These are phyloP conservation scores for Prunus padus DNA, from an alignment of 306 rosid genomes.

Conservation along the genomic window DNA sequence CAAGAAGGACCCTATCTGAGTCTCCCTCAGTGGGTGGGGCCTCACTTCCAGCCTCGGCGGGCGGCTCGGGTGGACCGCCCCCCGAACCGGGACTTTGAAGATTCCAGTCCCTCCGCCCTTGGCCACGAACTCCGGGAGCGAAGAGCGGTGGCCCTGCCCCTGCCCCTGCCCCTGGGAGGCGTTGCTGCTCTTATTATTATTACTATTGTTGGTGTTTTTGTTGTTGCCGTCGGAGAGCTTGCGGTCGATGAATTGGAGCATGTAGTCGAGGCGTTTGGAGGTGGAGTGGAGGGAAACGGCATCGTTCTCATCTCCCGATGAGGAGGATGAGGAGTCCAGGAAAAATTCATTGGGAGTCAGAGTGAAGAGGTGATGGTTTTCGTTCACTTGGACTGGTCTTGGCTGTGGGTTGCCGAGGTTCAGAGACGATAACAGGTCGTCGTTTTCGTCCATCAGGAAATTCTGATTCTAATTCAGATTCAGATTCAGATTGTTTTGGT, in stretches of 20 bases:
- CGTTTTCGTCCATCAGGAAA: conserved; percentile 15
- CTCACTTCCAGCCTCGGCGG: conserved; percentile 77
- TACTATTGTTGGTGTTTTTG: background rate
- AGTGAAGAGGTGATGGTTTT: background rate
- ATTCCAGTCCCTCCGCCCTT: conserved; percentile 71
- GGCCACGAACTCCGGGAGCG: conserved; percentile 67
- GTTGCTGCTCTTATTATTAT: conserved; percentile 1
- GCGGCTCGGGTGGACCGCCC: conserved; percentile 68
- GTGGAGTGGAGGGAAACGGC: conserved; percentile 63
- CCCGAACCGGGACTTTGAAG: conserved; percentile 60
- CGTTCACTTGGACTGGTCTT: background rate
- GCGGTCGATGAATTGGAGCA: conserved; percentile 92
- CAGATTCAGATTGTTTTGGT: background rate
- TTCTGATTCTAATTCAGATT: background rate
- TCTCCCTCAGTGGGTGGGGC: conserved; percentile 87
- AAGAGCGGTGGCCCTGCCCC: conserved; percentile 1
- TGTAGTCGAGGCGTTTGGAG: conserved; percentile 69
- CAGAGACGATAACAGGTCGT: background rate
- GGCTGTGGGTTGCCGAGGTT: background rate
- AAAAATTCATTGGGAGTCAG: background rate
- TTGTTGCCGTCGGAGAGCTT: conserved; percentile 44
- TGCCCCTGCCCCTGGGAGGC: background rate
- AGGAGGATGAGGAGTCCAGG: conserved; percentile 27
- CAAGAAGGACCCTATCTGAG: conserved; percentile 75
- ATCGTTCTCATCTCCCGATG: conserved; percentile 47